phyloP scores from a whole-genome alignment of 176 grass and related monocot genomes.

The Carex parvula region DNA sequence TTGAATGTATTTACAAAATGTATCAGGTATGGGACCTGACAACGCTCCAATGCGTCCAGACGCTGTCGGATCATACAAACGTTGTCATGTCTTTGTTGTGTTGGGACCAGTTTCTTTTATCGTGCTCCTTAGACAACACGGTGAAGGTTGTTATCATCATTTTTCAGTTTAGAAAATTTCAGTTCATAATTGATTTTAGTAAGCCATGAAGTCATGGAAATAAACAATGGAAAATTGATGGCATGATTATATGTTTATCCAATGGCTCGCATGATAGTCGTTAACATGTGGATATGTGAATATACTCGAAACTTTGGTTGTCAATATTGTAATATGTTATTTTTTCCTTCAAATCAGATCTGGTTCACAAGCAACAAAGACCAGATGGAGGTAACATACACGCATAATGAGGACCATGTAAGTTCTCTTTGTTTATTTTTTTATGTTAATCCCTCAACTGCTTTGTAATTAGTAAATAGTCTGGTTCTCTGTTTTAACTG shows the following conservation, averaged over 20 bases:
- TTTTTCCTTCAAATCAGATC: conserved; percentile 36
- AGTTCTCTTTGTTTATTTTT: not conserved
- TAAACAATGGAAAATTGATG: not conserved
- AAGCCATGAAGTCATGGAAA: conserved; percentile 7
- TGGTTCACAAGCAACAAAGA: conserved; percentile 79
- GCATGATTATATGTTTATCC: not conserved
- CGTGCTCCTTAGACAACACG: conserved; percentile 88
- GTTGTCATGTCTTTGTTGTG: conserved; percentile 89
- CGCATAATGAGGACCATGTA: conserved; percentile 91
- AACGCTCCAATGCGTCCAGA: conserved; percentile 86
- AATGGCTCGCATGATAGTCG: not conserved
- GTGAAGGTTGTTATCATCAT: conserved; percentile 59
- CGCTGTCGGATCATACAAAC: conserved; percentile 71
- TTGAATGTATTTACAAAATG: not conserved
- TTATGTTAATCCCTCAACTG: not conserved
- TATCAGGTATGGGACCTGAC: conserved; percentile 95
- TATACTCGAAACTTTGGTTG: not conserved
- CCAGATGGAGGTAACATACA: conserved; percentile 84
- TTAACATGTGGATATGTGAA: not conserved
- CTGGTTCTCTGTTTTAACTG: not conserved
- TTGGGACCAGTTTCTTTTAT: conserved; percentile 98
- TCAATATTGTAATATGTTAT: not conserved
- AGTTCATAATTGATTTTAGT: conserved; percentile 9
- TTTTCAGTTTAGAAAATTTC: not conserved
- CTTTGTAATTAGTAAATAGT: not conserved